Evolutionary conservation across 2,329 filamentous ascomycete genomes (phyloP).

Genomic region (Dendryphion nanum): DNA sequence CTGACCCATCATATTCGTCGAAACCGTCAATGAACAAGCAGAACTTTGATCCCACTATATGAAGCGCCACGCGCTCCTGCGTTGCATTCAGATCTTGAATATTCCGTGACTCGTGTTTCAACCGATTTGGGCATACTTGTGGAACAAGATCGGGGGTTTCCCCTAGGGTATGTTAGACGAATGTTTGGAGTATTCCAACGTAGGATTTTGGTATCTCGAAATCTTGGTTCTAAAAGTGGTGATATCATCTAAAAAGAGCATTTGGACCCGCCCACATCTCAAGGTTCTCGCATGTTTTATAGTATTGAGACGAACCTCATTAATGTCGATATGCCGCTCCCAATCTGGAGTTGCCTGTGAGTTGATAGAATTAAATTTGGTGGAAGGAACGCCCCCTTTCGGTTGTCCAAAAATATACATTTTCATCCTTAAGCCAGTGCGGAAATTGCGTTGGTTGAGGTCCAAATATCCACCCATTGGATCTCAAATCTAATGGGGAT

Average conservation of each 20-base stretch:
- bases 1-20: constrained; percentile 11
- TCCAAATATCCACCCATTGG: too few species aligned
- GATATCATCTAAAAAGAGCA: constrained; percentile 30
- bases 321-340: constrained; percentile 1
- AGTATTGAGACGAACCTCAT: constrained; percentile 26
- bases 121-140: neutral
- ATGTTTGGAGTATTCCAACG: constrained; percentile 9
- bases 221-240: constrained; percentile 43
- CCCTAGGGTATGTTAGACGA: constrained; percentile 8
- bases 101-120: constrained; percentile 10
- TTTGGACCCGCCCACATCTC: constrained; percentile 3
- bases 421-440: too few species aligned
- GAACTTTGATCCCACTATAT: too few species aligned
- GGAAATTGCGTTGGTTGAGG: too few species aligned
- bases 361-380: too few species aligned
- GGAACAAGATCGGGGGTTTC: constrained; percentile 7
- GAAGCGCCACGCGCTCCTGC: constrained; percentile 3
- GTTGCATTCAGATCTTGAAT: constrained; percentile 6
- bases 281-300: constrained; percentile 3
- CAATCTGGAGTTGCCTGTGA: neutral
- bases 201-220: constrained; percentile 7
- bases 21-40: constrained; percentile 16
- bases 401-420: too few species aligned
- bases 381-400: too few species aligned
- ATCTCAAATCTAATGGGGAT: too few species aligned